Base-by-base conservation (phyloP, 129 eudicot genomes). In the Pittosporum tobira region DNA sequence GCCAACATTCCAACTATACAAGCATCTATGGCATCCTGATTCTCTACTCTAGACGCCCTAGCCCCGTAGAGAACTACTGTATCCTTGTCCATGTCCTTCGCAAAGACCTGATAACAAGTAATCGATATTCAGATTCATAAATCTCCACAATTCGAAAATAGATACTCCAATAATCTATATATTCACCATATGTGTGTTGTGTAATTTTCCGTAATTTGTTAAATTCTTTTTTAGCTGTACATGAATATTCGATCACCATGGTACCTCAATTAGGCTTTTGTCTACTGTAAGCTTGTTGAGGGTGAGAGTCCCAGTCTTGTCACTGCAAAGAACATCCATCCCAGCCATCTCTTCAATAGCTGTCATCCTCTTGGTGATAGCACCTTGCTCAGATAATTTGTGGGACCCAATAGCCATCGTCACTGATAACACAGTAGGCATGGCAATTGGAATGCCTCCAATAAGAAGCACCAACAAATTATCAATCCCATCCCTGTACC, bases 361-460 rank as follows among this genome's bases (percentile, higher is more conserved):
- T n/a, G n/a, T n/a, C n/a, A n/a, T n/a, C n/a, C n/a, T n/a, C n/a
- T n/a, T 87, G 13, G 96, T 87, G 62, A 87, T 87, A 14, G 96
- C 96, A 2, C 96, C 96, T 55, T 87, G 96, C 64, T 87, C 56
- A 8, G 96, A 87, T 28, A 87, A 31, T 40, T 76, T 62, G 71
- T 87, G 96, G 54, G 96, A 87, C 20, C 96, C 96, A 27, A 87
- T 87, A 26, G 96, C 96, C 95, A 87, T 87, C 2, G 95, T n/a
- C n/a, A n/a, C n/a, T n/a, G n/a, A n/a, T n/a, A n/a, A n/a, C n/a
- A n/a, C n/a, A n/a, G n/a, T n/a, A n/a, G n/a, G n/a, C n/a, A n/a
- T n/a, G n/a, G n/a, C n/a, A n/a, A n/a, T n/a, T n/a, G n/a, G n/a
- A n/a, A n/a, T n/a, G n/a, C n/a, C n/a, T n/a, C n/a, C n/a, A n/a